These are phyloP conservation scores for Calonectria fujianensis DNA, from an alignment of 2,329 filamentous ascomycete genomes.

Conservation along the genomic window DNA sequence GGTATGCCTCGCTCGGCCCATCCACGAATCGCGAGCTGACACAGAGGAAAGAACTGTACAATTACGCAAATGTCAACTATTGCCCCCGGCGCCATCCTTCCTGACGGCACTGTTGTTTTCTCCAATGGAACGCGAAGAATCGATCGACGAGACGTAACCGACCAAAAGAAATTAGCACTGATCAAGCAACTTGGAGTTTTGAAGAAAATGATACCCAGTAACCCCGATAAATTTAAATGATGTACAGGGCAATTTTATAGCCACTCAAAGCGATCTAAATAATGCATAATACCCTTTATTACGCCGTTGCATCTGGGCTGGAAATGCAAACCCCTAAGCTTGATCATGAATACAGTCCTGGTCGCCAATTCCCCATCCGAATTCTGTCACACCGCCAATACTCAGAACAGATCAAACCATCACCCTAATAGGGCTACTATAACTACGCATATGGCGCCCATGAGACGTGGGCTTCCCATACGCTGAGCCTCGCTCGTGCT, in stretches of 20 bases:
- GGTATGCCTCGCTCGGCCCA: conserved; percentile 62
- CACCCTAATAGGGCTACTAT: neutral
- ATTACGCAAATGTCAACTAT: conserved; percentile 79
- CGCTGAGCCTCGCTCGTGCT: neutral
- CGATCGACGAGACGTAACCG: conserved; percentile 77
- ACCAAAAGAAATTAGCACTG: conserved; percentile 78
- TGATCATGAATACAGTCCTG: neutral
- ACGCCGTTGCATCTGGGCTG: neutral
- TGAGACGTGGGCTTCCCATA: neutral
- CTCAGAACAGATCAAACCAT: neutral
- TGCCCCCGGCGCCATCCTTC: conserved; percentile 73
- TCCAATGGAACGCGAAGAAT: conserved; percentile 75
- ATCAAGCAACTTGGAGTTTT: conserved; percentile 81
- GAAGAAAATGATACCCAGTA: conserved; percentile 79
- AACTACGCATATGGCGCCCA: neutral
- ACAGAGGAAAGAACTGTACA: conserved; percentile 77
- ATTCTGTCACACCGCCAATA: neutral
- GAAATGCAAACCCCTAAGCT: neutral
- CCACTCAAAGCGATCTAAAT: neutral
- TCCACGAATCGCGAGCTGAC: conserved; percentile 3
- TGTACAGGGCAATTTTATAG: conserved; percentile 34
- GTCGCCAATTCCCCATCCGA: neutral
- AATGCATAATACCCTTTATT: neutral
- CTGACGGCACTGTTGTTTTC: conserved; percentile 82
- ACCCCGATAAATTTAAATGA: conserved; percentile 70